Evolutionary conservation across 108 stramenopile genomes (phyloP).

Genomic region (Stephanodiscus triporus): DNA sequence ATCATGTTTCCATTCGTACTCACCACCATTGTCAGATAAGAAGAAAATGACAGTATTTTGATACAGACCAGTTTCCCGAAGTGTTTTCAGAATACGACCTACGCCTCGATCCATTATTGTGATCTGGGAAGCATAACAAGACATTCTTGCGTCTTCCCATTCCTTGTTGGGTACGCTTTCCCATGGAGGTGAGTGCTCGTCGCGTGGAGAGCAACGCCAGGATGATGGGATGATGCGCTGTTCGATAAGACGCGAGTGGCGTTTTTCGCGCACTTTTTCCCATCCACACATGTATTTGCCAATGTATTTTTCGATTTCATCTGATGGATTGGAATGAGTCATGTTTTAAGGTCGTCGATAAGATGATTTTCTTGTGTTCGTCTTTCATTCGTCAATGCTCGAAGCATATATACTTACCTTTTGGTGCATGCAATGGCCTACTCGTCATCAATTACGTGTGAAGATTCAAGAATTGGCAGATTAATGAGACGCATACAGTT

Average conservation of each 20-base stretch:
- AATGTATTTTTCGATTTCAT: slow-evolving; percentile 45
- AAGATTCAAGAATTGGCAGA: not conserved
- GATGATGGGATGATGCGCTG: slow-evolving; percentile 34
- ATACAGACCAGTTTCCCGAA: slow-evolving; percentile 21
- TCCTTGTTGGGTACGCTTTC: slow-evolving; percentile 30
- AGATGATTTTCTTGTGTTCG: not conserved
- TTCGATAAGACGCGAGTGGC: slow-evolving; percentile 31
- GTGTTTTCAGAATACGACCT: slow-evolving; percentile 38
- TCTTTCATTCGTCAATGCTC: not conserved
- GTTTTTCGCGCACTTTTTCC: slow-evolving; percentile 35
- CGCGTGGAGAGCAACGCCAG: slow-evolving; percentile 51
- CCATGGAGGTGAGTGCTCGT: slow-evolving; percentile 44
- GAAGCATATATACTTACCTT: slow-evolving; percentile 7
- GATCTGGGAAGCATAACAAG: slow-evolving; percentile 51
- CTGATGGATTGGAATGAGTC: not conserved
- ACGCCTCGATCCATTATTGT: slow-evolving; percentile 49
- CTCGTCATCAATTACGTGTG: not conserved
- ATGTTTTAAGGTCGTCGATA: not conserved
- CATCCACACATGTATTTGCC: slow-evolving; percentile 48
- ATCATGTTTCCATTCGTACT: not conserved
- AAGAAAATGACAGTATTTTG: slow-evolving; percentile 54
- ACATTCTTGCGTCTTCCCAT: slow-evolving; percentile 54
- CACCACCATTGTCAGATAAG: slow-evolving; percentile 52
- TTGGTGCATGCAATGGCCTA: slow-evolving; percentile 52
- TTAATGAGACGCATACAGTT: not conserved